Conservation (phyloP, 441 rosid genomes). For the Geranium incanum region DNA sequence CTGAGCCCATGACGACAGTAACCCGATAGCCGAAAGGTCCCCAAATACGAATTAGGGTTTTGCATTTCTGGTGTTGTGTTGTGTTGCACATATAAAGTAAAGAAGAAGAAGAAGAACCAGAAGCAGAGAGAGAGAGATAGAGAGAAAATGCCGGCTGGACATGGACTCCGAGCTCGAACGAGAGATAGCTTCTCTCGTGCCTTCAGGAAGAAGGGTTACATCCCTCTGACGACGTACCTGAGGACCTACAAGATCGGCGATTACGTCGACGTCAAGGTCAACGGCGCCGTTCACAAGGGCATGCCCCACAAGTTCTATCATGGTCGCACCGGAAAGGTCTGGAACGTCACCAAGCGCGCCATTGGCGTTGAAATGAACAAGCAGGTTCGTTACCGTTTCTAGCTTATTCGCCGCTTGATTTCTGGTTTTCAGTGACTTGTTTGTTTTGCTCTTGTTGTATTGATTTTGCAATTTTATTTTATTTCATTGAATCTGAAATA, state of each 20-base stretch:
- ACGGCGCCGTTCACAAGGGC: constrained; percentile 29
- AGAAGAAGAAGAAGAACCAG: background rate
- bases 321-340: constrained; percentile 26
- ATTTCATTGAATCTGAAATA: background rate
- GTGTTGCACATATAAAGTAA: background rate
- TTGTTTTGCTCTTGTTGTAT: background rate
- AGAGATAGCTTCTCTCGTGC: constrained; percentile 23
- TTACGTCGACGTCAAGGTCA: constrained; percentile 15
- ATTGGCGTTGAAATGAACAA: constrained; percentile 27
- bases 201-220: constrained; percentile 28
- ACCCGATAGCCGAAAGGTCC: background rate
- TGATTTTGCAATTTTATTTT: background rate
- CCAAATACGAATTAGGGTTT: background rate
- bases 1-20: no score
- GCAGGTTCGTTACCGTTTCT: constrained; percentile 14
- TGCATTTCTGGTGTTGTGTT: background rate
- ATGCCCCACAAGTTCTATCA: constrained; percentile 30
- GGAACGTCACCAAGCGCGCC: constrained; percentile 28
- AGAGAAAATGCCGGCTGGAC: constrained; percentile 23
- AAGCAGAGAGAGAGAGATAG: background rate
- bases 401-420: background rate
- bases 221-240: constrained; percentile 23
- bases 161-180: constrained; percentile 23
- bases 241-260: constrained; percentile 25
- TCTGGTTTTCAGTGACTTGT: background rate